A percentile compares a stretch with the other conserved stretches of the same genome.
phyloP scores from a whole-genome alignment of 2,329 filamentous ascomycete species.

The Calonectria pteridis region DNA sequence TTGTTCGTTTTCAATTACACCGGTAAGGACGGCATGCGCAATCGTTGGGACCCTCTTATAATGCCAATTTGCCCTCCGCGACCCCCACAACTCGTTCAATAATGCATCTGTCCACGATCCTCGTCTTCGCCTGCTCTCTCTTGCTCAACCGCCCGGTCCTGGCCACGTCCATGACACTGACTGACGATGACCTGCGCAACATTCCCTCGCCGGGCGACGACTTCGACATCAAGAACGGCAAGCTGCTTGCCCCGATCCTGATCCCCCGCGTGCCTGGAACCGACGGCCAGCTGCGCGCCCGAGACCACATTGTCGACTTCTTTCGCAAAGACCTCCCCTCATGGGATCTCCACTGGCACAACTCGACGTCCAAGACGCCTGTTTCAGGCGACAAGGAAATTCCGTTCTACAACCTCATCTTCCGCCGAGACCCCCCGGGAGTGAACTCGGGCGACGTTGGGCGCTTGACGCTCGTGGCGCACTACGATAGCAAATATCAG shows the following conservation, averaged over 20 bases:
- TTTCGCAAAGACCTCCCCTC: conserved; percentile 79
- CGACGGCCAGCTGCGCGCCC: conserved; percentile 76
- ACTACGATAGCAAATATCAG: conserved; percentile 88
- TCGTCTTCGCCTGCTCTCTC: conserved; percentile 36
- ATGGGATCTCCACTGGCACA: conserved; percentile 88
- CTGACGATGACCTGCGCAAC: conserved; percentile 78
- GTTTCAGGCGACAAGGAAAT: conserved; percentile 77
- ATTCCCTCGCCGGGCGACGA: conserved; percentile 80
- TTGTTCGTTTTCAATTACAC: conserved; percentile 51
- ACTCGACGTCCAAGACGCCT: conserved; percentile 88
- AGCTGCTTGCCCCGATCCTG: conserved; percentile 87
- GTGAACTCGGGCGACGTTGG: conserved; percentile 79
- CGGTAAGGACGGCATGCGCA: conserved; percentile 37
- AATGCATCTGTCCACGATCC: conserved; percentile 36
- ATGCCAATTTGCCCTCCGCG: conserved; percentile 20
- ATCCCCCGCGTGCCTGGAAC: conserved; percentile 91
- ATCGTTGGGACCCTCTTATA: neutral
- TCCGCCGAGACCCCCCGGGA: conserved; percentile 90
- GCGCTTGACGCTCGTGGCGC: conserved; percentile 87
- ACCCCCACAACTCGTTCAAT: conserved; percentile 24
- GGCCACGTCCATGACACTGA: conserved; percentile 66
- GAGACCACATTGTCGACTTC: conserved; percentile 87
- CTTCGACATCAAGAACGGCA: conserved; percentile 82
- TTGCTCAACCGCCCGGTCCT: conserved; percentile 39
- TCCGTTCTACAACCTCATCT: conserved; percentile 89